These are phyloP conservation scores for Kodamaea hsintzibuensis DNA, from an alignment of 805 yeast genomes.

Conservation along the genomic window DNA sequence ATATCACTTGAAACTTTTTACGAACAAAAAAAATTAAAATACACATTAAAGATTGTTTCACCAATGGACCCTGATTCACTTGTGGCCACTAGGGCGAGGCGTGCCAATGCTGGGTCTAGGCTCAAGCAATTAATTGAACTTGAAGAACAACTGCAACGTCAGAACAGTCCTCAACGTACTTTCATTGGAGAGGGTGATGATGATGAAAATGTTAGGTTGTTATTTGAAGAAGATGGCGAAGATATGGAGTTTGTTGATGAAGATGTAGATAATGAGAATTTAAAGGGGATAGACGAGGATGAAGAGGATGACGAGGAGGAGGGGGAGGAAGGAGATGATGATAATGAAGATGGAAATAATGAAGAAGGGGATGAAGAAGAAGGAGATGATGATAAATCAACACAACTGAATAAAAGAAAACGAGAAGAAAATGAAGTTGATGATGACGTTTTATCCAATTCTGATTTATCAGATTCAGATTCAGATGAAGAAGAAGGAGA, in stretches of 20 bases:
- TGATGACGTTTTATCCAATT: slow-evolving; percentile 58
- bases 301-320: slow-evolving; percentile 44
- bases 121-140: slow-evolving; percentile 70
- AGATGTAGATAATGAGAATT: slow-evolving; percentile 15
- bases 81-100: slow-evolving; percentile 71
- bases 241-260: slow-evolving; percentile 28
- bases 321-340: slow-evolving; percentile 45
- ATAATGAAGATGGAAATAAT: slow-evolving; percentile 20
- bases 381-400: slow-evolving; percentile 13
- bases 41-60: background rate
- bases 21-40: background rate
- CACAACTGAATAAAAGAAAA: slow-evolving; percentile 11
- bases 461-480: slow-evolving; percentile 51
- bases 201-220: slow-evolving; percentile 70
- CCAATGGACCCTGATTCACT: slow-evolving; percentile 44
- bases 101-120: slow-evolving; percentile 90
- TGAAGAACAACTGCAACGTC: slow-evolving; percentile 55
- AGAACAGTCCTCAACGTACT: slow-evolving; percentile 19
- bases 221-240: slow-evolving; percentile 58
- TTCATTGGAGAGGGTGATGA: slow-evolving; percentile 50
- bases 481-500: slow-evolving; percentile 72
- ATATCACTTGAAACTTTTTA: background rate
- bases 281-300: slow-evolving; percentile 14
- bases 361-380: slow-evolving; percentile 17
- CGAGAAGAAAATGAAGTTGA: slow-evolving; percentile 14